Conservation (phyloP, 2,329 filamentous ascomycete species). For the Sarocladiaceae sp. region DNA sequence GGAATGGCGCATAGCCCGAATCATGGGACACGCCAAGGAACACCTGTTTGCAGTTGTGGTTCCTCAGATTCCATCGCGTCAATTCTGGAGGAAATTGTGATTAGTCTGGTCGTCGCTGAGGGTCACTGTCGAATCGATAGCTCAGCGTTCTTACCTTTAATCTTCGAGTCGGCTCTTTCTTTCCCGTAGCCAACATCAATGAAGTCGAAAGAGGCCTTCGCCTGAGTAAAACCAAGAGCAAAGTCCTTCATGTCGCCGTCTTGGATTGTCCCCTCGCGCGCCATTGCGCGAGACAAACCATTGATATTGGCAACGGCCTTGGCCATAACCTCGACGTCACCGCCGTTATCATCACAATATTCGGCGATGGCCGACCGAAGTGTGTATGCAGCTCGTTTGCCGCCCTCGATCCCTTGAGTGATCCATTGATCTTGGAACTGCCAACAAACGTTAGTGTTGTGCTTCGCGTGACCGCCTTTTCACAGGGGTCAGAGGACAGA, state of each 20-base stretch:
- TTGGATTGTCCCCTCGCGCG: slow-evolving; percentile 41
- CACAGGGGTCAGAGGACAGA: slow-evolving; percentile 7
- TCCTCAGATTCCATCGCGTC: slow-evolving; percentile 53
- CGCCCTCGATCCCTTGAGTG: slow-evolving; percentile 50
- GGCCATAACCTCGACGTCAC: slow-evolving; percentile 49
- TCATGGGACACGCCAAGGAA: slow-evolving; percentile 60
- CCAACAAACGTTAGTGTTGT: neutral
- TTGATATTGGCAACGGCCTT: slow-evolving; percentile 53
- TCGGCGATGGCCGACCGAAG: slow-evolving; percentile 44
- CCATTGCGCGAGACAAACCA: slow-evolving; percentile 46
- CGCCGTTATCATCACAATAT: slow-evolving; percentile 37
- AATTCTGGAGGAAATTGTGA: slow-evolving; percentile 33
- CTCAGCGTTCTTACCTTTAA: slow-evolving; percentile 43
- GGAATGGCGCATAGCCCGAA: slow-evolving; percentile 54
- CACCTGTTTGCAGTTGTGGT: slow-evolving; percentile 58
- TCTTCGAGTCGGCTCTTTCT: slow-evolving; percentile 55
- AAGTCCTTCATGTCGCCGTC: slow-evolving; percentile 50
- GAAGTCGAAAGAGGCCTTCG: slow-evolving; percentile 57
- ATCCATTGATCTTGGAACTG: slow-evolving; percentile 57
- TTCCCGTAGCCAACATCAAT: slow-evolving; percentile 58
- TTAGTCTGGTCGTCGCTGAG: neutral
- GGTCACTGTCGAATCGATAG: too few relatives aligned
- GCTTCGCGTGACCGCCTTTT: too few relatives aligned
- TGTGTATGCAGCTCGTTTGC: slow-evolving; percentile 46
- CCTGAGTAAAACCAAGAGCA: slow-evolving; percentile 55